Base-by-base conservation (phyloP, 371 early-diverging fungal genomes). In the Mortierella sp. region DNA sequence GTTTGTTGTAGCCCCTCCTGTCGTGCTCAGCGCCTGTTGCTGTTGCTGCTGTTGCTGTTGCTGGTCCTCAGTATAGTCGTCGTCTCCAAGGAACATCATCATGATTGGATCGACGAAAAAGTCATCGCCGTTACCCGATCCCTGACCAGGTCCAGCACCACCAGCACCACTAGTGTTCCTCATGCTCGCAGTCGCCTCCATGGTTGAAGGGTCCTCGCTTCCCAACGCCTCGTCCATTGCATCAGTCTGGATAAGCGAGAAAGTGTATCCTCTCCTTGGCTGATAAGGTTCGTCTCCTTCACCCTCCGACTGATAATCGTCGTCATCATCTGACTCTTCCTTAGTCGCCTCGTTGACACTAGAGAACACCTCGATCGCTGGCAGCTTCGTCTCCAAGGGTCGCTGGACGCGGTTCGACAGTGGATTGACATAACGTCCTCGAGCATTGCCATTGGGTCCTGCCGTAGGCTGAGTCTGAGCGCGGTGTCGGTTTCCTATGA, bases 281-380 rank as follows among this genome's bases (percentile, higher is more conserved):
- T 78, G 76, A 12, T 87, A 87, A 4, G 75, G 77, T 14, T 86
- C 89, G 51, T 91, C 91, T 4, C 89, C 90, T 24, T 88, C 89
- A 6, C 88, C 89, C 44, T 88, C 89, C 1, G 85, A 83, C 41
- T 81, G 87, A 24, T 88, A 88, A 65, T 89, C 90, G 35, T 86
- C 87, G 24, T 93, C 94, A 74, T 92, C 93, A 8, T 94, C 94
- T 21, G 93, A 90, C 60, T 91, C 92, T 48, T 94, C 94, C 35
- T 89, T 90, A 10, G 89, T 90, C 0, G 93, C 89, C 41, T 92
- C 94, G 21, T 90, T 89, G 27, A 91, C 89, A 12, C 92, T 93
- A 1, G 89, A 88, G 78, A 91, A 95, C 2, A 93, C 91, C 48
- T 93, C 93, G 54, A 94, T 89, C 4, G 89, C 89, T 2, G 93